Evolutionary conservation across 495 filamentous ascomycete genomes (phyloP), one percentile per base, ranked within the genome.

Genomic region (Pyrenula aspistea): DNA sequence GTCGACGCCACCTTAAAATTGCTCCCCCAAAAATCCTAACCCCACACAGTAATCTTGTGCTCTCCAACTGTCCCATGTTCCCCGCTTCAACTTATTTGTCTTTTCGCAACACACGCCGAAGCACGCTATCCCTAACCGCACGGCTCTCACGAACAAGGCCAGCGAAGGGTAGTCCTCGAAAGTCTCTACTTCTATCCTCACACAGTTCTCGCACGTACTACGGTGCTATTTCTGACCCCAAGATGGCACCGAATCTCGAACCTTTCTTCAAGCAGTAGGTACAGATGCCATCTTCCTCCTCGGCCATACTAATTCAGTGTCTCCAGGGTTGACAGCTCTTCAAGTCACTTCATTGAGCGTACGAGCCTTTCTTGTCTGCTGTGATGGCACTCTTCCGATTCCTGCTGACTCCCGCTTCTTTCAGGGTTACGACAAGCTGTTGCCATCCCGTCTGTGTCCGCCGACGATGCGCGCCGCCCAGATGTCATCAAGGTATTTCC

Each of bases 391-490:
- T n/a, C n/a, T n/a, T n/a, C n/a, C n/a, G n/a, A n/a, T n/a, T n/a
- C n/a, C n/a, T n/a, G n/a, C n/a, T n/a, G n/a, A n/a, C 52, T 55
- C 23, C 52, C 31, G 61, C 51, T 55, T 21, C 48, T n/a, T 56
- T 24, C 56, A 84, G 81, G 81, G 62, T 82, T 98, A 54, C 79
- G 87, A 61, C 82, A 88, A 69, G 93, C 93, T 50, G 92, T 99
- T 57, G 91, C 91, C 48, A 99, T 99, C 59, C 93, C 94, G 2
- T 97, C 93, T 50, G 73, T 99, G 62, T 96, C 91, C 20, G 88
- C 92, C 1, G 91, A 96, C 57, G 89, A 92, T 62, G 84, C 84
- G 61, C 85, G 89, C 65, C 82, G 93, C 47, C 83, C 80, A 57
- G 88, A 96, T 77, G 93, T 98, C 57, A 81, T 98, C 65, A 84